Evolutionary conservation across 2,329 filamentous ascomycete genomes (phyloP), one percentile per base, ranked within the genome.

Genomic region (Fusarium incarnatum): DNA sequence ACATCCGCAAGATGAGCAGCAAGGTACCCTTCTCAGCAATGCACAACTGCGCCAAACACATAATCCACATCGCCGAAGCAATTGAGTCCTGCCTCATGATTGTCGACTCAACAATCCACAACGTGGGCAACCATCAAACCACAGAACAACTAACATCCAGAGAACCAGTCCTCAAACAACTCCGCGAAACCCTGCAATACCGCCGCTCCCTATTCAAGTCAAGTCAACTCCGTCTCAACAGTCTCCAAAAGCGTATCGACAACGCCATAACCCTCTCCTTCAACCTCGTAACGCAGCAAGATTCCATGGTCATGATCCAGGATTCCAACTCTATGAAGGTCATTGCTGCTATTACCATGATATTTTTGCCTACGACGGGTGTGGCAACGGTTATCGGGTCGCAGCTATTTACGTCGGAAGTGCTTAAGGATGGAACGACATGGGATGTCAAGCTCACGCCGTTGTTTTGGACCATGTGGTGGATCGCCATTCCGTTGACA

Each of bases 251-350:
- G 52, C 76, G 80, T 8, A 77, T 80, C 8, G 76, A 79, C 56
- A 80, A 80, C 44, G 70, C 73, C 42, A 76, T 80, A 49, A 75
- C 74, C 0, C 71, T 82, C 2, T 76, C 77, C 2, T 81, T 80
- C 64, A 81, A 80, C 60, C 70, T 81, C 0, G 76, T 81, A 8
- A 77, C 79, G 2, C 78, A 80, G 52, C 78, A 80, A 58, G 77
- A 81, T 63, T 80, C 79, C 2, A 74, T 73, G 69, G 67, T 76
- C 13, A 78, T 79, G 75, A 74, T 75, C 7, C 75, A 78, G 13
- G 80, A 81, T 52, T 77, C 78, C 23, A 77, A 73, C n/a, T 77
- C 76, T 15, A 81, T 81, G 77, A 79, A 78, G 52, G 75, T 80
- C 8, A 79, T 82, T 30, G 77, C 80, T 5, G 73, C 74, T 37